phyloP scores from a whole-genome alignment of 768 basidiomycete genomes.

The Rossbeevera mucosa region DNA sequence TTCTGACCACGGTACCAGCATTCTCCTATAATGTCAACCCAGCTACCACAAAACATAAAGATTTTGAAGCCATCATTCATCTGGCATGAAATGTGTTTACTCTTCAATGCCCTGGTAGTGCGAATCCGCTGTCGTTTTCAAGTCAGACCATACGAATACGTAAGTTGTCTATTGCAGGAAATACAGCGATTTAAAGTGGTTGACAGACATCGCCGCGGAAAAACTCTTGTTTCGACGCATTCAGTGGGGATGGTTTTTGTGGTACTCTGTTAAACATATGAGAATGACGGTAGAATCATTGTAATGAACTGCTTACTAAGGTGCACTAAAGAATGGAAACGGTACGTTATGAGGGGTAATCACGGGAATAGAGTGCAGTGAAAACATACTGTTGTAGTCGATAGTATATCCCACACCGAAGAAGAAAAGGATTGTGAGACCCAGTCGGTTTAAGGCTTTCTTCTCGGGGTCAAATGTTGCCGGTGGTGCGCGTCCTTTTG shows the following conservation, averaged over 20 bases:
- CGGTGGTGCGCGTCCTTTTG: constrained; percentile 74
- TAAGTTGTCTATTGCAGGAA: constrained; percentile 20
- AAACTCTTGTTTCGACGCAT: constrained; percentile 4
- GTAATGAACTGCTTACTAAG: constrained; percentile 54
- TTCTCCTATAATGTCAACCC: constrained; percentile 2
- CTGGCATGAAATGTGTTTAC: neutral
- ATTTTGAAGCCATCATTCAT: neutral
- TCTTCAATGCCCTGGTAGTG: neutral
- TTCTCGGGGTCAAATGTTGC: constrained; percentile 69
- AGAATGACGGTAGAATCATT: constrained; percentile 15
- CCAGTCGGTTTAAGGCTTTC: constrained; percentile 58
- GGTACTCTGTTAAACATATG: constrained; percentile 56
- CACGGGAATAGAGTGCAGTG: neutral
- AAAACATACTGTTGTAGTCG: constrained; percentile 81
- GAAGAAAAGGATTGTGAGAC: constrained; percentile 63
- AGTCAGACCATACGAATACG: constrained; percentile 3
- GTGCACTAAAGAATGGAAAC: constrained; percentile 53
- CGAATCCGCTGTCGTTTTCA: neutral
- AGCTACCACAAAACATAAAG: neutral
- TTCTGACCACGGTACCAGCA: neutral
- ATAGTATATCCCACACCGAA: constrained; percentile 64
- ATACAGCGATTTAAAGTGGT: constrained; percentile 20
- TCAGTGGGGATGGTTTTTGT: constrained; percentile 88
- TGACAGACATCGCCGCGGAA: constrained; percentile 2
- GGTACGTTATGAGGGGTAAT: constrained; percentile 8